A percentile compares a stretch with the other conserved stretches of the same genome.
Conservation (phyloP, 1,139 yeast species). For the Yamadazyma jaroonii region DNA sequence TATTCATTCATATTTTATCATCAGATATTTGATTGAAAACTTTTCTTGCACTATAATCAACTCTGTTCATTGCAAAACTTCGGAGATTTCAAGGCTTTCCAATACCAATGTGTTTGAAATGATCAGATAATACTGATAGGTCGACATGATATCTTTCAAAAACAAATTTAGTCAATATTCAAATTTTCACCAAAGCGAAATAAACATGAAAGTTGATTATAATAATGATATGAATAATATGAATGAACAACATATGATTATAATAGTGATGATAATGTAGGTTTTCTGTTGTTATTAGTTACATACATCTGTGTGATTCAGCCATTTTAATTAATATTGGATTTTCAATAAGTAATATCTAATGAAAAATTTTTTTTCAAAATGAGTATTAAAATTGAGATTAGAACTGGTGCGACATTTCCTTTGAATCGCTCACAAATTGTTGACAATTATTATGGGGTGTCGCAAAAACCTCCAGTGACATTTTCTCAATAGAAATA, state of each 20-base stretch:
- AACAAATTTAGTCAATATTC: too few species aligned
- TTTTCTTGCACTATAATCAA: not conserved
- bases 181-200: too few species aligned
- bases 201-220: too few species aligned
- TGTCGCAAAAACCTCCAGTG: not conserved
- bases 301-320: constrained; percentile 96
- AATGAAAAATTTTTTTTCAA: constrained; percentile 7
- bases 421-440: too few species aligned
- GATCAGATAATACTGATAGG: too few species aligned
- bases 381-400: constrained; percentile 1
- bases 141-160: too few species aligned
- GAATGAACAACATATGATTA: too few species aligned
- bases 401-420: not conserved
- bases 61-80: not conserved
- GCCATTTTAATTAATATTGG: constrained; percentile 54
- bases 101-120: not conserved
- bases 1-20: not conserved
- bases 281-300: constrained; percentile 3
- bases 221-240: constrained; percentile 1
- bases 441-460: not conserved
- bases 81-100: not conserved
- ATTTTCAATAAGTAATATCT: constrained; percentile 3
- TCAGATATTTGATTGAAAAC: not conserved
- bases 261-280: too few species aligned
- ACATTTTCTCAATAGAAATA: too few species aligned